Evolutionary conservation across 257 asterid genomes (phyloP), one percentile per base, ranked within the genome.

Genomic region (Nicotiana tabacum): DNA sequence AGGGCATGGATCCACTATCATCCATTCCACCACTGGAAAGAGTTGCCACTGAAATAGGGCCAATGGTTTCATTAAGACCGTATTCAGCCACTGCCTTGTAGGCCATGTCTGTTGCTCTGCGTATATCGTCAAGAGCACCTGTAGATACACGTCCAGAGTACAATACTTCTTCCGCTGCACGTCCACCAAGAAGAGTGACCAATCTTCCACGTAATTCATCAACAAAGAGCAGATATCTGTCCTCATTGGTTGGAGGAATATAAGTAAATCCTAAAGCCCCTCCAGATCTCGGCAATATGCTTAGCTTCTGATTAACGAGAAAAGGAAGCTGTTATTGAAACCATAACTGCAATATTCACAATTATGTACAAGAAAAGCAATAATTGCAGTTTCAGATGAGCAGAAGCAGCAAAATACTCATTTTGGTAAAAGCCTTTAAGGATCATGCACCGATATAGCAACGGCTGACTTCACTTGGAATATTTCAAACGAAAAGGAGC

Each of bases 71-170:
- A 77, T 89, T 96, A 62, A 96, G 96, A 81, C 99, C 99, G 84
- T 93, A 96, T 85, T 96, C 99, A 77, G 99, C 98, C 81, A 96
- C 97, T 9, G 99, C 99, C 90, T 96, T 96, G 90, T 96, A 96
- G 27, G 99, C 99, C 98, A 96, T 90, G 85, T 96, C 99, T 58
- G 99, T 96, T 67, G 99, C 99, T 85, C 94, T 92, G 55, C 98
- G 90, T 84, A 96, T 96, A 84, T 96, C 99, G 61, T 96, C 99
- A 81, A 96, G 89, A 13, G 99, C 99, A 87, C 99, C 99, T 43
- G 99, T 96, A n/a, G 99, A 93, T 84, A 96, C 98, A 84, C 99
- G 98, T 43, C 99, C 99, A 60, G 93, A 89, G 86, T 93, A 96
- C 70, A 93, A 87, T 76, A 96, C 89, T 88, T 96, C 98, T 85